Evolutionary conservation across 2,329 filamentous ascomycete species (phyloP).

Genomic region (Sporothrix sp.): DNA sequence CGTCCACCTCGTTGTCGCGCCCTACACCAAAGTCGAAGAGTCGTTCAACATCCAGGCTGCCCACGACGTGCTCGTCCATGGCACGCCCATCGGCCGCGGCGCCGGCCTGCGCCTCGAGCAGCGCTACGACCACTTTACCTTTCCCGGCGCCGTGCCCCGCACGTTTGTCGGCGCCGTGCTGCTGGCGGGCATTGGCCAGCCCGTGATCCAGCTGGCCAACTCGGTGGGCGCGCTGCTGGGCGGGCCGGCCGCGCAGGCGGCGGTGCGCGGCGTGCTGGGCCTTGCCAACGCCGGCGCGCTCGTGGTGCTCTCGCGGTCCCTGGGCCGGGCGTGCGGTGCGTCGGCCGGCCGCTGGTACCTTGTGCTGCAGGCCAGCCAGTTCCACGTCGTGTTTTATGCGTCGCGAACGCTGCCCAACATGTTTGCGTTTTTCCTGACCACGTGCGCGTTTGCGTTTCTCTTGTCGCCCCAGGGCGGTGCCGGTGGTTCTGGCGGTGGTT

Average conservation of each 20-base stretch:
- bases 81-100: slow-evolving; percentile 51
- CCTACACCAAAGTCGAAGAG: slow-evolving; percentile 96
- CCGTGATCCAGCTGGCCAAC: slow-evolving; percentile 45
- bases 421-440: slow-evolving; percentile 75
- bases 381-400: slow-evolving; percentile 88
- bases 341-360: slow-evolving; percentile 69
- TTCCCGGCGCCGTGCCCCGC: slow-evolving; percentile 83
- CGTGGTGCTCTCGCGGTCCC: slow-evolving; percentile 51
- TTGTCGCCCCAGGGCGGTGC: slow-evolving; percentile 1
- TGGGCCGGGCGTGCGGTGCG: slow-evolving; percentile 59
- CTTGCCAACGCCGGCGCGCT: slow-evolving; percentile 63
- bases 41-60: slow-evolving; percentile 94
- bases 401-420: slow-evolving; percentile 90
- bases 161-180: slow-evolving; percentile 77
- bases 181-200: slow-evolving; percentile 62
- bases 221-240: slow-evolving; percentile 21
- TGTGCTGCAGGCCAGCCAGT: slow-evolving; percentile 70
- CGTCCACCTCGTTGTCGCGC: slow-evolving; percentile 62
- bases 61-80: slow-evolving; percentile 80
- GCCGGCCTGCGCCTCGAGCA: slow-evolving; percentile 43
- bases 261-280: slow-evolving; percentile 70
- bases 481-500: not conserved
- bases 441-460: slow-evolving; percentile 39
- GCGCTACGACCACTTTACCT: slow-evolving; percentile 80
- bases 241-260: slow-evolving; percentile 40